Conservation (phyloP, 345 rosid genomes). For the Syzygium grande region DNA sequence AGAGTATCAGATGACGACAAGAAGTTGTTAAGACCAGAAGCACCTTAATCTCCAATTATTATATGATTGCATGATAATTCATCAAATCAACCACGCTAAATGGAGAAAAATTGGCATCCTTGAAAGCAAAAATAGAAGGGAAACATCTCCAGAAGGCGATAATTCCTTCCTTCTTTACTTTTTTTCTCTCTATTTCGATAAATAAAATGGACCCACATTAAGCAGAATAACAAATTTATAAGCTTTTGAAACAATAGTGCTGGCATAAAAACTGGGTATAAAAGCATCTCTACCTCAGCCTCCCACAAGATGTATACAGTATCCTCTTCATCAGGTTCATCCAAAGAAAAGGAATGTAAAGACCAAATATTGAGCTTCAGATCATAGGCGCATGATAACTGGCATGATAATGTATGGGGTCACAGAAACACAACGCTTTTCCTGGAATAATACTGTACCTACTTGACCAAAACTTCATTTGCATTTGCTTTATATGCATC, state of each 20-base stretch:
- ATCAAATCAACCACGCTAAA: neutral
- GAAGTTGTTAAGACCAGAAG: neutral
- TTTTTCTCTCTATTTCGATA: neutral
- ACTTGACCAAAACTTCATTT: slow-evolving; percentile 40
- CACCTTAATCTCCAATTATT: neutral
- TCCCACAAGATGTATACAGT: neutral
- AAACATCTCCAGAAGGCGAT: neutral
- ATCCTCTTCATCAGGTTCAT: neutral
- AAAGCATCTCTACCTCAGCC: neutral
- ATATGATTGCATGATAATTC: neutral
- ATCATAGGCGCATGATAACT: neutral
- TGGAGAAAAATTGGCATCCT: neutral
- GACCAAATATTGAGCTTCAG: neutral
- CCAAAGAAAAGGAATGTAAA: neutral
- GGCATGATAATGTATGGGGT: neutral
- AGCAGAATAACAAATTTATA: neutral
- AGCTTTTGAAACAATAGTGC: neutral
- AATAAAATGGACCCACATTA: neutral
- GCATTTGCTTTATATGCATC: slow-evolving; percentile 31
- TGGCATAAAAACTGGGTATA: neutral
- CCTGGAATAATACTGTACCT: slow-evolving; percentile 8
- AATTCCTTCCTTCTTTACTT: neutral
- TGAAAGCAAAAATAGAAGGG: neutral
- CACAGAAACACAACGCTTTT: neutral
- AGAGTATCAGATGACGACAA: neutral